Percentiles rank a stretch among this genome's conserved stretches.
Conservation (phyloP, 768 basidiomycete genomes). For the Cyclocybe cylindracea region DNA sequence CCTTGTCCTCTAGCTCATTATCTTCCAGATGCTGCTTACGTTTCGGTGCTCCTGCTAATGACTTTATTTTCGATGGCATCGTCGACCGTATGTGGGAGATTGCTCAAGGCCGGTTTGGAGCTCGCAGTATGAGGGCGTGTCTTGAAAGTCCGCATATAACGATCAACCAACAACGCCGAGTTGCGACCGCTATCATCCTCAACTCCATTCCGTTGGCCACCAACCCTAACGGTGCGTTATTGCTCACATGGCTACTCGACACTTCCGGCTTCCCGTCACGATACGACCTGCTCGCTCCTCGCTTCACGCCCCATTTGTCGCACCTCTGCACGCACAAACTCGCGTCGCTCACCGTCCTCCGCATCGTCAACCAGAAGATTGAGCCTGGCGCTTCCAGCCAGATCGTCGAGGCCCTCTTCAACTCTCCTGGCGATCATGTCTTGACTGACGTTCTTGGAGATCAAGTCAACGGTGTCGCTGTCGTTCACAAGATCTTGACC, state of each 20-base stretch:
- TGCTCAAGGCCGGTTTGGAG: conserved; percentile 96
- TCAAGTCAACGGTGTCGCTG: conserved; percentile 94
- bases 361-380: conserved; percentile 95
- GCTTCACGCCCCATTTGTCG: conserved; percentile 94
- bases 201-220: conserved; percentile 98
- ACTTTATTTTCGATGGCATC: conserved; percentile 98
- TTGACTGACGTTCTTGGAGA: conserved; percentile 93
- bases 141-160: conserved; percentile 89
- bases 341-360: conserved; percentile 90
- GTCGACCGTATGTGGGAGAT: conserved; percentile 98
- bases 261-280: conserved; percentile 94
- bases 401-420: conserved; percentile 88
- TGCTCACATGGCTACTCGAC: conserved; percentile 96
- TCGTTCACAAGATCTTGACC: conserved; percentile 89
- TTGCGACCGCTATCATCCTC: conserved; percentile 91
- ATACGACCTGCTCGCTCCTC: conserved; percentile 90
- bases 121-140: conserved; percentile 96
- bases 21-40: conserved; percentile 77
- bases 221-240: conserved; percentile 94
- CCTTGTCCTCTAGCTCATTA: not conserved
- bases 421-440: conserved; percentile 86
- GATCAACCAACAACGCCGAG: conserved; percentile 89
- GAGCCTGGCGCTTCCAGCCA: conserved; percentile 87
- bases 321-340: conserved; percentile 98
- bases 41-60: conserved; percentile 86